A percentile compares a stretch with the other conserved stretches of the same genome.
Conservation (phyloP, 148 eudicot species). For the Rhododendron henanense region DNA sequence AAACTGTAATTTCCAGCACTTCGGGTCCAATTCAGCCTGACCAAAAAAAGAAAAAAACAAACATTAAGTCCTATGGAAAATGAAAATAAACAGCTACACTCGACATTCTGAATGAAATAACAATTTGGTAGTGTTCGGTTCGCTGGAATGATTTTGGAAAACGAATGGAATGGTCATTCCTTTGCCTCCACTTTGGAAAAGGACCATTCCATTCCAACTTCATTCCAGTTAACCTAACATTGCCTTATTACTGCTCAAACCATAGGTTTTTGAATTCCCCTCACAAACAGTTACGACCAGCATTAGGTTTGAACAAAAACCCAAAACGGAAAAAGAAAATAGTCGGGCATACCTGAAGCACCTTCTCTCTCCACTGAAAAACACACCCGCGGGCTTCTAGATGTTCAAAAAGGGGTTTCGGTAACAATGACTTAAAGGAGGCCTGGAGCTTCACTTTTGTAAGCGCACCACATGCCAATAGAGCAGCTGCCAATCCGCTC, state of each 20-base stretch:
- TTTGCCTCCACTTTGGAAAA: not conserved
- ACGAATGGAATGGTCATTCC: not conserved
- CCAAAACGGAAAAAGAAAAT: not conserved
- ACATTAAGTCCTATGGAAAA: not conserved
- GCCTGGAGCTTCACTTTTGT: slow-evolving; percentile 82
- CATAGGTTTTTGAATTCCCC: not conserved
- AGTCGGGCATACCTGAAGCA: slow-evolving; percentile 54
- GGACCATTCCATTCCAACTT: not conserved
- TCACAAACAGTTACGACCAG: not conserved
- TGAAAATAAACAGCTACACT: not conserved
- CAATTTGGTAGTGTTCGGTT: not conserved
- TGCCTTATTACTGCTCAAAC: not conserved
- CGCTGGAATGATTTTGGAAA: not conserved
- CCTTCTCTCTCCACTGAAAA: slow-evolving; percentile 75
- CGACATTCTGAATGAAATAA: not conserved
- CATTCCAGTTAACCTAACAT: not conserved
- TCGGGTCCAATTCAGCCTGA: slow-evolving; percentile 87
- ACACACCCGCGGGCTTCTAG: slow-evolving; percentile 76
- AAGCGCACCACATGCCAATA: slow-evolving; percentile 81
- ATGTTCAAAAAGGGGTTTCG: slow-evolving; percentile 56
- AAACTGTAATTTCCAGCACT: slow-evolving; percentile 67
- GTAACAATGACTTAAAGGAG: slow-evolving; percentile 51
- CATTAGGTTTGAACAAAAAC: not conserved
- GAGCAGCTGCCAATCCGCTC: slow-evolving; percentile 64
- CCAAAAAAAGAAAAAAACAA: not conserved